phyloP scores from a whole-genome alignment of 2,329 filamentous ascomycete species.

The Colletotrichum sansevieriae region DNA sequence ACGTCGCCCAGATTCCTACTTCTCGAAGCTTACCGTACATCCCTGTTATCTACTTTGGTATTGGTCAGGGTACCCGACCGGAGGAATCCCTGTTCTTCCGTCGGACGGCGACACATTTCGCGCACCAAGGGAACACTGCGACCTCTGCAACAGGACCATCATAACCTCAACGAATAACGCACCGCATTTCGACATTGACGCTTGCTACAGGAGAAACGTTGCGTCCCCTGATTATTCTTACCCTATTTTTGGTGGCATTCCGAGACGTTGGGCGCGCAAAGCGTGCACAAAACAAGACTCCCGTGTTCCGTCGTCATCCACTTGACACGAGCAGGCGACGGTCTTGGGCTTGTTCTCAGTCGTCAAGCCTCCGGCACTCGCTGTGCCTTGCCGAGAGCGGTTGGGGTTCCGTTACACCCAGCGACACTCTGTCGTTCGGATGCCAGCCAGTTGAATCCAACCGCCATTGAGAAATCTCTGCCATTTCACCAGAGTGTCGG shows the following conservation, averaged over 20 bases:
- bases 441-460: background rate
- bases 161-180: constrained; percentile 1
- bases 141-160: background rate
- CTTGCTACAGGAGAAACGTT: background rate
- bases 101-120: constrained; percentile 3
- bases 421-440: background rate
- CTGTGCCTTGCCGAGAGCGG: background rate
- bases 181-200: background rate
- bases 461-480: background rate
- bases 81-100: constrained; percentile 11
- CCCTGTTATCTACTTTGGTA: constrained; percentile 10
- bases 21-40: constrained; percentile 1
- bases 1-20: constrained; percentile 36
- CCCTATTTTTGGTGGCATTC: background rate
- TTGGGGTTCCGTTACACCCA: constrained; percentile 1
- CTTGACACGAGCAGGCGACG: constrained; percentile 10
- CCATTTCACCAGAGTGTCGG: background rate
- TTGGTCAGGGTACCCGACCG: constrained; percentile 19
- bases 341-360: constrained; percentile 2
- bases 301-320: constrained; percentile 5
- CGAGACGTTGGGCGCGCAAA: constrained; percentile 15
- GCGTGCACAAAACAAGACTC: constrained; percentile 21
- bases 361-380: background rate
- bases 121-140: background rate
- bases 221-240: background rate